A percentile compares a stretch with the other conserved stretches of the same genome.
Evolutionary conservation across 2,329 filamentous ascomycete species (phyloP).

Genomic region (Diaporthe sp.): DNA sequence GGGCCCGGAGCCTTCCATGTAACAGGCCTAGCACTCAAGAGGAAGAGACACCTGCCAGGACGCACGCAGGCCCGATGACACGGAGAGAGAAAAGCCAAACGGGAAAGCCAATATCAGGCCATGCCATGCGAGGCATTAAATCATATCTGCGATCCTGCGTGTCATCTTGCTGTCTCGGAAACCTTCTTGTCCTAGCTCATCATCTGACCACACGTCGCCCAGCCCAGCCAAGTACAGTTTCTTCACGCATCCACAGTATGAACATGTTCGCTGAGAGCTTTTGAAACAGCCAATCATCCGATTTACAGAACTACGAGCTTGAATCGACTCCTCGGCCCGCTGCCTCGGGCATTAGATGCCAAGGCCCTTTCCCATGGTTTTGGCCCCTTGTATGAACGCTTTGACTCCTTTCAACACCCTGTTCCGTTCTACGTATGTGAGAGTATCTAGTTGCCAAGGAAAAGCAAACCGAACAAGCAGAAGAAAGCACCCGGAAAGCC

Average conservation of each 20-base stretch:
- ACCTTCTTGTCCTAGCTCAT: background rate
- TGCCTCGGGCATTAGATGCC: background rate
- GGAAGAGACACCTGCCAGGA: background rate
- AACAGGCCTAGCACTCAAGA: background rate
- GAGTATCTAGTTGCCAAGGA: background rate
- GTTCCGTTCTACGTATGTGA: background rate
- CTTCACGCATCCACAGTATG: background rate
- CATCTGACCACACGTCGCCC: conserved; percentile 2
- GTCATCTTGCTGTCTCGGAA: background rate
- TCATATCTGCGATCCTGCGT: background rate
- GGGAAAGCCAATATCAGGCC: background rate
- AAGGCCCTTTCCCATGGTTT: background rate
- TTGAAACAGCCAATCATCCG: background rate
- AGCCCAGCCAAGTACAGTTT: background rate
- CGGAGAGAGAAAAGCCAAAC: background rate
- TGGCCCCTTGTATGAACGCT: background rate
- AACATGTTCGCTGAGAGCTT: background rate
- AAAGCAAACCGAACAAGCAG: background rate
- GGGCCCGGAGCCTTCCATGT: background rate
- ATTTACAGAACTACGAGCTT: background rate
- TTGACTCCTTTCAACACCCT: background rate
- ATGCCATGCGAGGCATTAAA: background rate
- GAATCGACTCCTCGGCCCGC: conserved; percentile 1
- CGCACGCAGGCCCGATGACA: background rate
- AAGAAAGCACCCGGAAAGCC: background rate